A percentile compares a stretch with the other conserved stretches of the same genome.
phyloP scores from a whole-genome alignment of 2,329 filamentous ascomycete species.

The Graphilbum sp. region DNA sequence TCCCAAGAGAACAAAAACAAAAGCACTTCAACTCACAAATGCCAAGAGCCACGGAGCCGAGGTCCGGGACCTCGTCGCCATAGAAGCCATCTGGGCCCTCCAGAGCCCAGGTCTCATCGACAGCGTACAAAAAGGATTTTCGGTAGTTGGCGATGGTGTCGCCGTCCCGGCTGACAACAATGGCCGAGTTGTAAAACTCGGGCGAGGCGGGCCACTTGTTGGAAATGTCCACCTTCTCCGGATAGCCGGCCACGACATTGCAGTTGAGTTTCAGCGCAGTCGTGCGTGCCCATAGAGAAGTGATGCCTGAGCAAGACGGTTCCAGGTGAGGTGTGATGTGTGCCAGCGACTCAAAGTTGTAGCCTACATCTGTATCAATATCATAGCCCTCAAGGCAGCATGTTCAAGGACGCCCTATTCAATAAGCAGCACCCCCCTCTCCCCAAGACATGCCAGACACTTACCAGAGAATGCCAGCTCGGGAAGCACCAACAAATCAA shows the following conservation, averaged over 20 bases:
- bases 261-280: conserved; percentile 51
- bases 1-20: no score
- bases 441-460: no score
- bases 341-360: conserved; percentile 57
- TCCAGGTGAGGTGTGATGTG: conserved; percentile 58
- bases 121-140: conserved; percentile 41
- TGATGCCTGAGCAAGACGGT: conserved; percentile 45
- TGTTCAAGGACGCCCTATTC: no score
- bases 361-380: conserved; percentile 37
- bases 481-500: conserved; percentile 59
- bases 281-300: conserved; percentile 53
- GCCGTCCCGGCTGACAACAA: conserved; percentile 40
- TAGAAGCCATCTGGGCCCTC: conserved; percentile 37
- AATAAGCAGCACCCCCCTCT: no score
- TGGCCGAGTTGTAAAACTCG: conserved; percentile 38
- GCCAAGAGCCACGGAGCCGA: conserved; percentile 38
- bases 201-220: conserved; percentile 31
- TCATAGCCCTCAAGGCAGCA: no score
- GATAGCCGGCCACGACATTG: conserved; percentile 56
- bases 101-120: conserved; percentile 44
- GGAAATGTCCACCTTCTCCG: conserved; percentile 44
- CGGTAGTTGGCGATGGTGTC: conserved; percentile 45
- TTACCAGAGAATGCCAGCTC: conserved; percentile 61
- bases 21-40: conserved; percentile 46
- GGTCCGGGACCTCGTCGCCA: conserved; percentile 22